These are phyloP conservation scores for Cicer arietinum DNA, from an alignment of 306 rosid species.

Conservation along the genomic window DNA sequence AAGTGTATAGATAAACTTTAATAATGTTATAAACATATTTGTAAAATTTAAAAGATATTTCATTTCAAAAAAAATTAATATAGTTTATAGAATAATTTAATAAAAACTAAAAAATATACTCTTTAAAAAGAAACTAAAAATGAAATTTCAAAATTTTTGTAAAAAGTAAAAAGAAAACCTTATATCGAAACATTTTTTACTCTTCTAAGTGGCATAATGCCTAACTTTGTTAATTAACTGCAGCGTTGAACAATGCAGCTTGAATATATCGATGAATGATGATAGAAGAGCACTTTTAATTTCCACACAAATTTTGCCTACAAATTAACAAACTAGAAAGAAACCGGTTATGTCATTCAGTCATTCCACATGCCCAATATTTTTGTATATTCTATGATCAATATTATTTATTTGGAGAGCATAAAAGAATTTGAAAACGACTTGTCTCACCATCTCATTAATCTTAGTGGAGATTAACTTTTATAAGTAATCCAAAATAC, in stretches of 20 bases:
- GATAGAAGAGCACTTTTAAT: background rate
- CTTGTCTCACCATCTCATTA: slow-evolving; percentile 6
- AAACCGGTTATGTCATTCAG: slow-evolving; percentile 12
- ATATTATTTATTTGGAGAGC: slow-evolving; percentile 2
- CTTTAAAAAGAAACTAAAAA: no score
- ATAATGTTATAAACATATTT: no score
- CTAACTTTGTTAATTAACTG: slow-evolving; percentile 43
- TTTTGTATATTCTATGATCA: slow-evolving; percentile 26
- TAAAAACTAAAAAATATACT: no score
- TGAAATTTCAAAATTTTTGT: no score
- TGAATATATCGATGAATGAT: slow-evolving; percentile 33
- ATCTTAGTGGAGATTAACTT: slow-evolving; percentile 37
- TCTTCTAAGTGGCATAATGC: slow-evolving; percentile 39
- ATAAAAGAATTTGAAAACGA: slow-evolving; percentile 39
- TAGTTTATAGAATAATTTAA: no score
- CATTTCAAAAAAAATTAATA: no score
- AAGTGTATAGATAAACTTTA: no score
- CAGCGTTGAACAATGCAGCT: slow-evolving; percentile 42
- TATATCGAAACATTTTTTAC: slow-evolving; percentile 17
- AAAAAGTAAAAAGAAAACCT: no score
- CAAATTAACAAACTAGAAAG: slow-evolving; percentile 11
- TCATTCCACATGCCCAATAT: slow-evolving; percentile 30
- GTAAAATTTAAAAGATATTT: no score
- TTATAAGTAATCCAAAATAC: slow-evolving; percentile 31
- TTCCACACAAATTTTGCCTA: slow-evolving; percentile 36